Evolutionary conservation across 768 basidiomycete genomes (phyloP), one percentile per base, ranked within the genome.

Genomic region (Sporobolomyces pararoseus): DNA sequence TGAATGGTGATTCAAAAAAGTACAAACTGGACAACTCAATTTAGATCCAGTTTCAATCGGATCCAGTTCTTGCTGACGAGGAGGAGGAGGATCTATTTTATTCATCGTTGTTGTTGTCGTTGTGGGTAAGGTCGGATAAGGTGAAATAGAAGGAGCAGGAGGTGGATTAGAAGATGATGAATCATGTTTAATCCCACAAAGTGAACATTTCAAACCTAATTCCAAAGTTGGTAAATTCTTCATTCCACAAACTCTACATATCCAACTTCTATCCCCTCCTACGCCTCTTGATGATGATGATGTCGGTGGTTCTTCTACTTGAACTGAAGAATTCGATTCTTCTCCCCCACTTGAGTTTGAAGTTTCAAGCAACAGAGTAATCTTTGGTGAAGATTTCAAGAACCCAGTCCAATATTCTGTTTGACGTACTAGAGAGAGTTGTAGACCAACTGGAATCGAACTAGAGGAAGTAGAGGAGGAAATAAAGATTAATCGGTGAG

Each of bases 381-480:
- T 84, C 80, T 99, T 99, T 2, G 95, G 76, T 0, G 89, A 91
- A 4, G 90, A 92, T 62, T 85, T 89, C 83, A 97, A 89, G 59
- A 97, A 85, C 3, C 95, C 92, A 5, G 87, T 87, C 77, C 95
- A 97, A 79, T 88, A 84, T 63, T 96, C 91, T 2, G 93, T 95
- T 75, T 87, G 88, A 0, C 81, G 80, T 55, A 97, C 82, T 72
- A 81, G 81, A 35, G 55, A 37, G 3, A 61, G 59, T 0, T 83
- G 80, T 23, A 97, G 84, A 72, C 86, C 84, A 69, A 95, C 77
- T 17, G 83, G 81, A 75, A 92, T 87, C 0, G 91, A 16, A 27
- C 7, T 5, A 27, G 58, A 4, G 23, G 37, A 25, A 17, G 58
- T 14, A 58, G 84, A 77, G 35, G 79, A 74, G 77, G 89, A 85